These are phyloP conservation scores for Plectranthus barbatus DNA, from an alignment of 257 asterid genomes.

Conservation along the genomic window DNA sequence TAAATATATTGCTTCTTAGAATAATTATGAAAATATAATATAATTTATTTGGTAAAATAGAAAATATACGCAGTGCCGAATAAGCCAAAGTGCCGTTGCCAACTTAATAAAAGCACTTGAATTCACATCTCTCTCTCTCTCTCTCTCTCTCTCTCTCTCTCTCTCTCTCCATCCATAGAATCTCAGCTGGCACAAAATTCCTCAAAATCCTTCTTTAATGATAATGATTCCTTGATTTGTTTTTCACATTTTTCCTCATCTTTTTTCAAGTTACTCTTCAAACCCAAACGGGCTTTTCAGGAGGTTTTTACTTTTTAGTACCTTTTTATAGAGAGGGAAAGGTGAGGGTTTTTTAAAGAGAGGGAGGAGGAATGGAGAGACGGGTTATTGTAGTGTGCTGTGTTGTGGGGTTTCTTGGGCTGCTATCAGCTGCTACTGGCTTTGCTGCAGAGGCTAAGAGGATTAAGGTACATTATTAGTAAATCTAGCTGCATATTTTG, in stretches of 20 bases:
- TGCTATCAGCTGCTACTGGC: conserved; percentile 63
- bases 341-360: conserved; percentile 5
- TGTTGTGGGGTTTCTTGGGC: conserved; percentile 57
- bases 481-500: neutral
- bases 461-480: conserved; percentile 42
- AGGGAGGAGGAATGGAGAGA: conserved; percentile 42
- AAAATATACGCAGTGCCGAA: neutral
- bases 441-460: conserved; percentile 75
- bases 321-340: conserved; percentile 12
- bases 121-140: neutral
- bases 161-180: neutral
- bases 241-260: conserved; percentile 2
- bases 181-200: conserved; percentile 6
- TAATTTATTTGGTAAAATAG: neutral
- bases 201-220: neutral
- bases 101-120: neutral
- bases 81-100: neutral
- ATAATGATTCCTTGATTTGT: neutral
- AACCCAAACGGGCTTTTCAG: neutral
- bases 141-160: neutral
- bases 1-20: too few species aligned
- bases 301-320: neutral
- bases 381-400: conserved; percentile 36
- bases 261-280: neutral
- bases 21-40: too few species aligned